Conservation (phyloP, 2,329 filamentous ascomycete species). For the Rosellinia necatrix region DNA sequence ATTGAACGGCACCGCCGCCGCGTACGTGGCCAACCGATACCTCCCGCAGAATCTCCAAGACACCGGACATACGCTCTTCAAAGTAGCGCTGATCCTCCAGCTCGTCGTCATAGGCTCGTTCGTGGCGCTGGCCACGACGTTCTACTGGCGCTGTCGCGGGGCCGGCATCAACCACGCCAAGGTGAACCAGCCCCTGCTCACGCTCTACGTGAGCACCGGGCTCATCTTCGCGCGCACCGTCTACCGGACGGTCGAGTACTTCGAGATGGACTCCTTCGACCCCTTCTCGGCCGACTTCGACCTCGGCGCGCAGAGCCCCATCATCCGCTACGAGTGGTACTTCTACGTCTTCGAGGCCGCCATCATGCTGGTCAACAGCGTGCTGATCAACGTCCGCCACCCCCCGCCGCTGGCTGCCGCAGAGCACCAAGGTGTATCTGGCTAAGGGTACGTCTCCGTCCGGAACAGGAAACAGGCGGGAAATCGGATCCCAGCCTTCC, state of each 20-base stretch:
- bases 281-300: slow-evolving; percentile 46
- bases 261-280: slow-evolving; percentile 50
- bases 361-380: slow-evolving; percentile 57
- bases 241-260: slow-evolving; percentile 64
- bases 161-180: slow-evolving; percentile 42
- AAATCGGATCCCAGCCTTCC: background rate
- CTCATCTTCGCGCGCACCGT: slow-evolving; percentile 60
- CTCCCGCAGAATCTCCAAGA: slow-evolving; percentile 45
- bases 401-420: slow-evolving; percentile 56
- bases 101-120: slow-evolving; percentile 57
- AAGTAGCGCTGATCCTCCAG: slow-evolving; percentile 59
- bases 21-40: slow-evolving; percentile 51
- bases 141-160: slow-evolving; percentile 51
- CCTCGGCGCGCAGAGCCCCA: slow-evolving; percentile 45
- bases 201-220: slow-evolving; percentile 55
- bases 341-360: slow-evolving; percentile 62
- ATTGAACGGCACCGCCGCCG: slow-evolving; percentile 54
- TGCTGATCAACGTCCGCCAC: slow-evolving; percentile 56
- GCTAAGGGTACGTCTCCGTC: slow-evolving; percentile 41
- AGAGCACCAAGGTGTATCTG: slow-evolving; percentile 54
- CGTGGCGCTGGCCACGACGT: slow-evolving; percentile 50
- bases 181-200: slow-evolving; percentile 47
- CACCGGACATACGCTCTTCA: slow-evolving; percentile 52
- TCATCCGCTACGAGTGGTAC: slow-evolving; percentile 62
- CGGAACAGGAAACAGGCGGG: too few species aligned